Evolutionary conservation across 495 filamentous ascomycete genomes (phyloP), one percentile per base, ranked within the genome.

Genomic region (Cenococcum geophilum): DNA sequence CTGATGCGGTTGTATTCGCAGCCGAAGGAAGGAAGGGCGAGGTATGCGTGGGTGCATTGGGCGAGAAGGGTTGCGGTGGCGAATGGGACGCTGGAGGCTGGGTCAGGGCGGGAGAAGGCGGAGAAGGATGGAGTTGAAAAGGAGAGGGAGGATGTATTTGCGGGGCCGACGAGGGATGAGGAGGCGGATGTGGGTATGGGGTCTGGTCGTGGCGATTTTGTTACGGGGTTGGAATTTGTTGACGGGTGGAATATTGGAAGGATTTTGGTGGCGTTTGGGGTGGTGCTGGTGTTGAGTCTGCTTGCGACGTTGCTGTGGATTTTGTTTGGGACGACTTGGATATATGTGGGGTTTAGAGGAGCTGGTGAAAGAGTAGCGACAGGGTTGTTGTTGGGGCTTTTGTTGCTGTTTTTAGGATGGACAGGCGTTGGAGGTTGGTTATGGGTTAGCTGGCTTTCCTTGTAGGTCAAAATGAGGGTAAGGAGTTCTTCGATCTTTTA

Each of bases 11-110:
- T 66, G 35, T 66, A 58, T 27, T 1, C 18, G 14, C 47, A 40
- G 8, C 63, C 59, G 14, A 48, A 23, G 22, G 40, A 5, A 0
- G 63, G 63, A 2, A 61, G 61, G 50, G 63, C 55, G 25, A 61
- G 63, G 27, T 66, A 66, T 53, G 61, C 55, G 21, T 66, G 63
- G 63, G 59, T 66, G 14, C 48, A 62, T 23, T 62, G 59, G 58
- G 63, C 55, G 21, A 34, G 63, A 1, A 18, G 58, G 18, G 27
- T 65, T 8, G 58, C 62, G 8, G 62, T 57, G 20, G 27, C 22
- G 5, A 61, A 65, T 53, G 11, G 14, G 1, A 21, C 54, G 27
- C 27, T 32, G 6, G 27, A 32, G 27, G 27, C 6, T 32, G 6
- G 27, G 27, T 2, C 6, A 3, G 27, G 27, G 27, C 27, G 27